These are phyloP conservation scores for Apostasia shenzhenica DNA, from an alignment of 106 monocot species.

Conservation along the genomic window DNA sequence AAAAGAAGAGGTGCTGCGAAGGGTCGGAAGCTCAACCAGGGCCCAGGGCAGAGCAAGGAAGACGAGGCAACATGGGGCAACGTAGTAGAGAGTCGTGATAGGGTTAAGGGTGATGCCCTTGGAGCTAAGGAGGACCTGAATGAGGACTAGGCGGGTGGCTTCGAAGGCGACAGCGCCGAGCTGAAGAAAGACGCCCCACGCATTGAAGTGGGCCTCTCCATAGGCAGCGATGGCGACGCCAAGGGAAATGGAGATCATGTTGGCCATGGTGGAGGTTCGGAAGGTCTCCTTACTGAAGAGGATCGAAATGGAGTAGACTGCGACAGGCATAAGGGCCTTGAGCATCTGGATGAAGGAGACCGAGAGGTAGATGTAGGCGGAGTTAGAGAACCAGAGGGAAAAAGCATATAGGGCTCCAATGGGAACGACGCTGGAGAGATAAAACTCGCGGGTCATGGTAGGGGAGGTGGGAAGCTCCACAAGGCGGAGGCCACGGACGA, in stretches of 20 bases:
- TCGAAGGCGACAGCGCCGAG: slow-evolving; percentile 16
- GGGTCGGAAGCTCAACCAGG: slow-evolving; percentile 11
- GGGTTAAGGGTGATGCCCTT: slow-evolving; percentile 17
- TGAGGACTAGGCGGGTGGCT: slow-evolving; percentile 15
- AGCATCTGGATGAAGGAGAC: slow-evolving; percentile 16
- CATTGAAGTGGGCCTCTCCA: slow-evolving; percentile 15
- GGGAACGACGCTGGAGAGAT: slow-evolving; percentile 6
- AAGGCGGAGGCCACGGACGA: slow-evolving; percentile 28
- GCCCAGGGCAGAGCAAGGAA: slow-evolving; percentile 18
- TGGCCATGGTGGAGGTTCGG: slow-evolving; percentile 9
- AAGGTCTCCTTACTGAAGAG: slow-evolving; percentile 17
- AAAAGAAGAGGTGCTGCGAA: slow-evolving; percentile 3
- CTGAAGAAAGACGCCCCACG: slow-evolving; percentile 15
- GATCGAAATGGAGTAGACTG: slow-evolving; percentile 17
- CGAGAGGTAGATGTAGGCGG: slow-evolving; percentile 12
- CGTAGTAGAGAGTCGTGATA: slow-evolving; percentile 19
- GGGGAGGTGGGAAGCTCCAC: slow-evolving; percentile 23
- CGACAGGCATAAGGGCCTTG: slow-evolving; percentile 19
- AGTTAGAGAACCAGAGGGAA: slow-evolving; percentile 15
- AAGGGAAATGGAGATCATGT: slow-evolving; percentile 20
- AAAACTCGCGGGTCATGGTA: slow-evolving; percentile 21
- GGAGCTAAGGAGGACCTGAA: slow-evolving; percentile 17
- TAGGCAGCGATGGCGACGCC: slow-evolving; percentile 24
- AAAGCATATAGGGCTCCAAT: slow-evolving; percentile 11
- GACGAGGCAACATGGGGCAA: slow-evolving; percentile 13